phyloP scores from a whole-genome alignment of 768 basidiomycete species.

The Hemileccinum rubropunctum region DNA sequence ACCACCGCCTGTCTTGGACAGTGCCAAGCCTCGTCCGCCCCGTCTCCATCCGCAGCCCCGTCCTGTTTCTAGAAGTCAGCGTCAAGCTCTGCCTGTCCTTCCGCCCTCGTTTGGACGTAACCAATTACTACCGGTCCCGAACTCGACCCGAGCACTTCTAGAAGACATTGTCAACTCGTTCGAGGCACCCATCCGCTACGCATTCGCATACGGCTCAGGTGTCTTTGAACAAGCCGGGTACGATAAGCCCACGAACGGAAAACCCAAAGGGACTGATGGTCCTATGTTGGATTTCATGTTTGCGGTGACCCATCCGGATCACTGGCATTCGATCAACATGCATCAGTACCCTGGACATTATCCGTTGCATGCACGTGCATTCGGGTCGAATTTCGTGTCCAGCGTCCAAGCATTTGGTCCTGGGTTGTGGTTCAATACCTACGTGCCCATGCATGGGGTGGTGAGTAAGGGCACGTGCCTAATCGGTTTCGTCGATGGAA shows the following conservation, averaged over 20 bases:
- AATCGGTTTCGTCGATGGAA: neutral
- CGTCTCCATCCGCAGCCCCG: conserved; percentile 45
- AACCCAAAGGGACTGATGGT: conserved; percentile 31
- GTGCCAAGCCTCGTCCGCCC: conserved; percentile 29
- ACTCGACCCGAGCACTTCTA: conserved; percentile 74
- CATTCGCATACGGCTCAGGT: conserved; percentile 96
- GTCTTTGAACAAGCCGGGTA: conserved; percentile 94
- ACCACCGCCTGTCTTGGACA: conserved; percentile 29
- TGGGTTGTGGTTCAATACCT: conserved; percentile 96
- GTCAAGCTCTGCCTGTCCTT: conserved; percentile 47
- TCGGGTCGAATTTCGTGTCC: conserved; percentile 84
- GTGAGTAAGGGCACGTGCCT: conserved; percentile 47
- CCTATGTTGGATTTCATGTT: conserved; percentile 98
- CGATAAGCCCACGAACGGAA: conserved; percentile 24
- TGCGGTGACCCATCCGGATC: conserved; percentile 87
- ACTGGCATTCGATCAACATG: conserved; percentile 97
- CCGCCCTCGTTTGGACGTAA: conserved; percentile 77
- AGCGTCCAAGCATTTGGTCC: conserved; percentile 73
- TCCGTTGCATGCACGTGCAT: conserved; percentile 76
- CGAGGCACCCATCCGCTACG: conserved; percentile 91
- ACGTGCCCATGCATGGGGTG: conserved; percentile 77
- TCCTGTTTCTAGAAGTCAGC: conserved; percentile 23
- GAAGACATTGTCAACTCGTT: conserved; percentile 79
- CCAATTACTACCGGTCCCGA: conserved; percentile 76
- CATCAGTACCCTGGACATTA: conserved; percentile 90